Base-by-base conservation (phyloP, 805 yeast species). In the Wickerhamomyces ciferrii region DNA sequence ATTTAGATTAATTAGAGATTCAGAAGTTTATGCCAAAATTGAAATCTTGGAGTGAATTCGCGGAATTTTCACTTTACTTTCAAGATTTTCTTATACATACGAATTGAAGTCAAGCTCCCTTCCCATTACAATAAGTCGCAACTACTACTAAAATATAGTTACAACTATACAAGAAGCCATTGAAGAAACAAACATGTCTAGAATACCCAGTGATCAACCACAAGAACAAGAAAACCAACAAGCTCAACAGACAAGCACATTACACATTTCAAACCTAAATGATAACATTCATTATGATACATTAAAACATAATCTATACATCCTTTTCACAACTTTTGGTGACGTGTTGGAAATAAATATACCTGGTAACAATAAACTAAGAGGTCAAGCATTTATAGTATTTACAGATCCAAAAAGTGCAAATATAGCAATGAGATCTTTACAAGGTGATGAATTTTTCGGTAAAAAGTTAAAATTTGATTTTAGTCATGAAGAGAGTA, bases 311-410 rank as follows among this genome's bases (percentile, higher is more conserved):
- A 77, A 76, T 52, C 63, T 86, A 13, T 83, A 77, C 55, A 55
- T 84, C 18, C 57, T 84, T 6, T 83, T 83, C 53, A 68, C 83
- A 14, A 74, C 81, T 0, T 83, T 72, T 60, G 90, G 89, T 0
- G 89, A 83, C 56, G 76, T 86, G 3, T 58, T 84, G 5, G 74
- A 76, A 11, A 69, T 86, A 11, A 62, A 70, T 42, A 59, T 74
- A 17, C 31, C 31, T 23, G 68, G 71, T 44, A 60, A 70, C 34
- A 69, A 69, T 45, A 72, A 68, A 47, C 63, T 72, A 52, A 67
- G 87, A 46, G 90, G 89, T 0, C 88, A 83, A 56, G 90, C 89
- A 0, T 85, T 83, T 67, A 61, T 84, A 2, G 66, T 76, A 1
- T 71, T 81, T 52, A 69, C 75, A 31, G 71, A 74, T 21, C 48